Evolutionary conservation across 768 basidiomycete species (phyloP).

Genomic region (Lentinula edodes): DNA sequence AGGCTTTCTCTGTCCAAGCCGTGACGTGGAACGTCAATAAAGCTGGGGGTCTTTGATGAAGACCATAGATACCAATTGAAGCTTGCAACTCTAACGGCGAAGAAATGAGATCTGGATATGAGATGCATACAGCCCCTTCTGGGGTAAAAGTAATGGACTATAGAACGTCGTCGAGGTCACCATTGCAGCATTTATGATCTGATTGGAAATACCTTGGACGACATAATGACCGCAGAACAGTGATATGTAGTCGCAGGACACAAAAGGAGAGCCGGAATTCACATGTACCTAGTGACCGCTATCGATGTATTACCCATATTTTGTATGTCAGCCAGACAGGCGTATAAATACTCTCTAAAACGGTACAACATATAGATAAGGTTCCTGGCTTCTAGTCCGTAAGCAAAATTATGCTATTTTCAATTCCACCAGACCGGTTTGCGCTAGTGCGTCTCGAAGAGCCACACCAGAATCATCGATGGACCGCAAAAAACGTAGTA

Average conservation of each 20-base stretch:
- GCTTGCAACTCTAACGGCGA: constrained; percentile 45
- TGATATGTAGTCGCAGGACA: no score
- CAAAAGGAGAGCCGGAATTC: no score
- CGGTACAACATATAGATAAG: not conserved
- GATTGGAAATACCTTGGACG: no score
- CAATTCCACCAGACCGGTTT: constrained; percentile 33
- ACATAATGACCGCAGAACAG: no score
- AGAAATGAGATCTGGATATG: constrained; percentile 53
- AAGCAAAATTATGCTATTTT: no score
- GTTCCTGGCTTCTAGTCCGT: no score
- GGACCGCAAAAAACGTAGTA: constrained; percentile 87
- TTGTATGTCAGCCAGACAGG: no score
- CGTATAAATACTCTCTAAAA: not conserved
- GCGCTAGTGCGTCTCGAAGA: constrained; percentile 53
- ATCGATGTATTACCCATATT: no score
- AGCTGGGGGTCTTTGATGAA: not conserved
- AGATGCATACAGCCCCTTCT: constrained; percentile 55
- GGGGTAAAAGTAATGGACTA: constrained; percentile 27
- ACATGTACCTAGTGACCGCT: not conserved
- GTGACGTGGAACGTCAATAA: not conserved
- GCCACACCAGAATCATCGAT: constrained; percentile 83
- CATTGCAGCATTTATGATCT: no score
- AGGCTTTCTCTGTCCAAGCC: constrained; percentile 56
- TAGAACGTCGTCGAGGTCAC: not conserved
- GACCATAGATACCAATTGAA: constrained; percentile 51